phyloP scores from a whole-genome alignment of 2,329 filamentous ascomycete species.

The Alternaria ventricosa region DNA sequence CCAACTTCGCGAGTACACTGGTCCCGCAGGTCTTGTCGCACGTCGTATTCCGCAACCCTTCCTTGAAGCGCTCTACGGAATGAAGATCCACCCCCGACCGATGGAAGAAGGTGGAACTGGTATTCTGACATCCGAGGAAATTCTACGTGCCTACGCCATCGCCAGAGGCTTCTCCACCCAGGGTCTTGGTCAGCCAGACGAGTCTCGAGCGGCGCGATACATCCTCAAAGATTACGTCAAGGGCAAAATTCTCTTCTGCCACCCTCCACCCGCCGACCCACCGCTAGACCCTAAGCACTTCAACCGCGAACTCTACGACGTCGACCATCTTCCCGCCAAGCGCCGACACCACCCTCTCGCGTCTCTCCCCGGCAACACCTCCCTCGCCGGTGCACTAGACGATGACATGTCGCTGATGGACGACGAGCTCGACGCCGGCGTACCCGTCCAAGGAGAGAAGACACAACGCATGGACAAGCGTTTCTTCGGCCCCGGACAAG shows the following conservation, averaged over 20 bases:
- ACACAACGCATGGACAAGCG: slow-evolving; percentile 79
- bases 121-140: slow-evolving; percentile 79
- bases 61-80: slow-evolving; percentile 91
- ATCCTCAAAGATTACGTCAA: slow-evolving; percentile 97
- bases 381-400: slow-evolving; percentile 31
- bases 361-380: slow-evolving; percentile 49
- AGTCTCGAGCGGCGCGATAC: slow-evolving; percentile 86
- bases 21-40: slow-evolving; percentile 82
- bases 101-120: slow-evolving; percentile 93
- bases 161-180: slow-evolving; percentile 91
- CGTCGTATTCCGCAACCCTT: slow-evolving; percentile 86
- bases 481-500: slow-evolving; percentile 78
- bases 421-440: slow-evolving; percentile 55
- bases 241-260: slow-evolving; percentile 90
- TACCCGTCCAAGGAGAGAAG: slow-evolving; percentile 67
- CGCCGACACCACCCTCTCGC: slow-evolving; percentile 69
- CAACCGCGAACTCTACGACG: slow-evolving; percentile 88
- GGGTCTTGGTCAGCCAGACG: slow-evolving; percentile 88
- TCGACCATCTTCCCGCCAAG: slow-evolving; percentile 80
- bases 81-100: slow-evolving; percentile 81
- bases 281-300: slow-evolving; percentile 75
- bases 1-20: slow-evolving; percentile 90
- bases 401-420: slow-evolving; percentile 53
- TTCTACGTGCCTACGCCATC: slow-evolving; percentile 83
- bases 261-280: slow-evolving; percentile 76